Evolutionary conservation across 78 protist genomes (phyloP).

Genomic region (Chrysochromulina parva): DNA sequence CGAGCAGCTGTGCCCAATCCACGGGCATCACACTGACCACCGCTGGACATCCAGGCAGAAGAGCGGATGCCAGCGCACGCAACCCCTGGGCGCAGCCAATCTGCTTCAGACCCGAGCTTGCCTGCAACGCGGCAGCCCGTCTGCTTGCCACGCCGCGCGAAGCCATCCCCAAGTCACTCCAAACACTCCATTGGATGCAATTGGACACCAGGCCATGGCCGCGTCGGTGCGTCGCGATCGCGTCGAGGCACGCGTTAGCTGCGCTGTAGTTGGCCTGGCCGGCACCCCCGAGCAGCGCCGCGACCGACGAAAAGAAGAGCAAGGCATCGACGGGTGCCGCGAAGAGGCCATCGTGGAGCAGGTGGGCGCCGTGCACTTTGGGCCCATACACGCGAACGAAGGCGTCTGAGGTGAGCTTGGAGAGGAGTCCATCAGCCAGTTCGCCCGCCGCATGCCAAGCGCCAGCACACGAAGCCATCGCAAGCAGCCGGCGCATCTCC

Average conservation of each 20-base stretch:
- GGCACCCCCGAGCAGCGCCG: not conserved
- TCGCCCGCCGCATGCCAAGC: not conserved
- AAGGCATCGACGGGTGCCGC: not conserved
- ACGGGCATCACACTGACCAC: not conserved
- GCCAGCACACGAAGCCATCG: no score
- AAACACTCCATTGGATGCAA: not conserved
- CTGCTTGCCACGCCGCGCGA: not conserved
- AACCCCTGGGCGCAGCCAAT: not conserved
- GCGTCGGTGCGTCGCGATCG: not conserved
- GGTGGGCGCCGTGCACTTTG: not conserved
- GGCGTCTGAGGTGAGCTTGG: not conserved
- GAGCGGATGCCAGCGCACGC: not conserved
- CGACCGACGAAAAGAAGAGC: not conserved
- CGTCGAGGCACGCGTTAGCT: not conserved
- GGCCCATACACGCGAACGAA: not conserved
- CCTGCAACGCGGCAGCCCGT: not conserved
- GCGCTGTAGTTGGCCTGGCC: constrained; percentile 9
- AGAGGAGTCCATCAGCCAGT: not conserved
- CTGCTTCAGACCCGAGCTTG: not conserved
- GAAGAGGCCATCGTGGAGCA: not conserved
- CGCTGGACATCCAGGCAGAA: not conserved
- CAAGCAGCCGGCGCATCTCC: no score
- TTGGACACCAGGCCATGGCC: not conserved
- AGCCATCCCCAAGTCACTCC: not conserved
- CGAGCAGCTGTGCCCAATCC: not conserved